These are phyloP conservation scores for Emericellopsis terricola DNA, from an alignment of 495 filamentous ascomycete species.

Conservation along the genomic window DNA sequence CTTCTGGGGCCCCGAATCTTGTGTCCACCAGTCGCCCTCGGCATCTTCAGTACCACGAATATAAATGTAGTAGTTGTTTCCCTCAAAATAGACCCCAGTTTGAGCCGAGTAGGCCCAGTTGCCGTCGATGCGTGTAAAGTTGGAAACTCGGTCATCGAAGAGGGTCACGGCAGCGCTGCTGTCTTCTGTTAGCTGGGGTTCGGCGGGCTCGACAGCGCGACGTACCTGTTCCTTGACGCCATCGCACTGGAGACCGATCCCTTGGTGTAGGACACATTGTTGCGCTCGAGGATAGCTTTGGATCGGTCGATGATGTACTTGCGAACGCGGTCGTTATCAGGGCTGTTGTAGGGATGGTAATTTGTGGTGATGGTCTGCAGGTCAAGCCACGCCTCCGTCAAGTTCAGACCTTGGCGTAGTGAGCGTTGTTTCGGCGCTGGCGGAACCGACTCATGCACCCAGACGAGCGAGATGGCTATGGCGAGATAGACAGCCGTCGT, in stretches of 20 bases:
- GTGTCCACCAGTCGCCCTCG: slow-evolving; percentile 44
- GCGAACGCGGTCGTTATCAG: slow-evolving; percentile 60
- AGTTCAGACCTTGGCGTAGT: slow-evolving; percentile 44
- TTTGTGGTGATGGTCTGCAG: slow-evolving; percentile 52
- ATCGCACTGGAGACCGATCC: background rate
- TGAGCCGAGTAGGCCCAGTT: background rate
- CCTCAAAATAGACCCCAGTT: slow-evolving; percentile 66
- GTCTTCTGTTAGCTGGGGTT: too few relatives aligned
- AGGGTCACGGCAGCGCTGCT: slow-evolving; percentile 14
- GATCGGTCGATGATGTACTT: slow-evolving; percentile 60
- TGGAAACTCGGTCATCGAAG: slow-evolving; percentile 66
- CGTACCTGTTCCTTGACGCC: too few relatives aligned
- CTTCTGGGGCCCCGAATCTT: slow-evolving; percentile 16
- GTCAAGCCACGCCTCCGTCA: slow-evolving; percentile 76
- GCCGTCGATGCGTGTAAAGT: slow-evolving; percentile 37
- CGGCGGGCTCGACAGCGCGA: too few relatives aligned
- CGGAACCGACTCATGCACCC: slow-evolving; percentile 61
- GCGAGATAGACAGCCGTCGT: slow-evolving; percentile 51
- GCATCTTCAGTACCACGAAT: slow-evolving; percentile 66
- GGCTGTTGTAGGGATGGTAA: slow-evolving; percentile 81
- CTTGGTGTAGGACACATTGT: slow-evolving; percentile 18
- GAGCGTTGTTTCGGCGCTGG: slow-evolving; percentile 38
- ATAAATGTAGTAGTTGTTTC: slow-evolving; percentile 83
- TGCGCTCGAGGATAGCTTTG: slow-evolving; percentile 42
- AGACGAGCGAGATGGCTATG: slow-evolving; percentile 47